A percentile compares a stretch with the other conserved stretches of the same genome.
These are phyloP conservation scores for Pestalotiopsis sp. DNA, from an alignment of 2,329 filamentous ascomycete genomes.

Conservation along the genomic window DNA sequence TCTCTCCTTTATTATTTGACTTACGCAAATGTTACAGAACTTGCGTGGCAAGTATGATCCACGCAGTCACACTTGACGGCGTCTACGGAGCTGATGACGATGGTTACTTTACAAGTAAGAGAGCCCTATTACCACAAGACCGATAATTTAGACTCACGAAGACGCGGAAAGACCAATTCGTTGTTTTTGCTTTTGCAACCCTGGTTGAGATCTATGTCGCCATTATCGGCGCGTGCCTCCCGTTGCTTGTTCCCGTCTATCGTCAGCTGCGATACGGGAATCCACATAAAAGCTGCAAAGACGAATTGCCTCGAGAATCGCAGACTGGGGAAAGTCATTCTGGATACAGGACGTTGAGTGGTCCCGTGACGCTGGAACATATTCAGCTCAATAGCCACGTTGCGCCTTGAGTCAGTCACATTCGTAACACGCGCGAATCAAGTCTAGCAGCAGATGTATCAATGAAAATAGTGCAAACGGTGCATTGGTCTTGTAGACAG, in stretches of 20 bases:
- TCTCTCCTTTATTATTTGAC: background rate
- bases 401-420: background rate
- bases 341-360: background rate
- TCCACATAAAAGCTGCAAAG: background rate
- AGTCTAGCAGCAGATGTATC: no score
- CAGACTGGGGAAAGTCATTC: background rate
- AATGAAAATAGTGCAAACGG: no score
- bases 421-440: no score
- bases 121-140: background rate
- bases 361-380: no score
- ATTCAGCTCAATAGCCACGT: no score
- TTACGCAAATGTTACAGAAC: background rate
- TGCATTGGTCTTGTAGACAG: no score
- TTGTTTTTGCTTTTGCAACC: conserved; percentile 3
- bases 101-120: background rate
- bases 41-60: conserved; percentile 9
- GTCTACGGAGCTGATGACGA: background rate
- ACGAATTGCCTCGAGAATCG: background rate
- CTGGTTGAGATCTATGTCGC: conserved; percentile 20
- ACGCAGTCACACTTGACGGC: background rate
- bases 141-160: background rate
- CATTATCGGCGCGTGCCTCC: conserved; percentile 22
- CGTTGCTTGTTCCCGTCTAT: conserved; percentile 20
- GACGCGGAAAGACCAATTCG: conserved; percentile 9
- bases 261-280: conserved; percentile 18